Conservation (phyloP, 257 asterid species). For the Mitragyna speciosa region DNA sequence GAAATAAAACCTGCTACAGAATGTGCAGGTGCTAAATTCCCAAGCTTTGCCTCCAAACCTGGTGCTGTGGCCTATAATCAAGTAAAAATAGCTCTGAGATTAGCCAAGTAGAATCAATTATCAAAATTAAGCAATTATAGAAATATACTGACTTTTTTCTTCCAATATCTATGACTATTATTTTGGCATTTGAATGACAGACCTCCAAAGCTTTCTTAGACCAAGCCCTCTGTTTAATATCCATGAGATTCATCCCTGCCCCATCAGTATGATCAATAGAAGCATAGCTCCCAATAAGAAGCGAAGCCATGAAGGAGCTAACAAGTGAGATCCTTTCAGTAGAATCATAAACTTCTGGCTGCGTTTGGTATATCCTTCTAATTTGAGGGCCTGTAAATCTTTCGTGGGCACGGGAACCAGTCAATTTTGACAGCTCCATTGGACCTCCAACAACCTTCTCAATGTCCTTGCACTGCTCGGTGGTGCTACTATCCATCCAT, state of each 20-base stretch:
- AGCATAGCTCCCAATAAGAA: conserved; percentile 74
- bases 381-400: conserved; percentile 95
- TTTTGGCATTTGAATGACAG: conserved; percentile 2
- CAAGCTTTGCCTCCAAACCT: conserved; percentile 76
- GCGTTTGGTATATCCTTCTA: conserved; percentile 66
- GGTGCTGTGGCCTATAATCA: conserved; percentile 76
- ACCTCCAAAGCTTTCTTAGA: conserved; percentile 70
- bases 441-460: conserved; percentile 89
- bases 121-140: background rate
- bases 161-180: too few species aligned
- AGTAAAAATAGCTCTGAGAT: background rate
- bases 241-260: conserved; percentile 98
- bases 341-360: conserved; percentile 54
- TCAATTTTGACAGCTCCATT: conserved; percentile 68
- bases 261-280: conserved; percentile 93
- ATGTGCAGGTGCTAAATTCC: conserved; percentile 79
- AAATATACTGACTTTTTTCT: too few species aligned
- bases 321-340: conserved; percentile 91
- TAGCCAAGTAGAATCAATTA: background rate
- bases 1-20: conserved; percentile 74
- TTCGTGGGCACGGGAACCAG: conserved; percentile 87
- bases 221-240: conserved; percentile 78
- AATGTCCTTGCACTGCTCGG: conserved; percentile 72
- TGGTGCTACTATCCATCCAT: conserved; percentile 97
- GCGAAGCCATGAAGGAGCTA: conserved; percentile 95